Base-by-base conservation (phyloP, 441 rosid species). In the Pelargonium australe region DNA sequence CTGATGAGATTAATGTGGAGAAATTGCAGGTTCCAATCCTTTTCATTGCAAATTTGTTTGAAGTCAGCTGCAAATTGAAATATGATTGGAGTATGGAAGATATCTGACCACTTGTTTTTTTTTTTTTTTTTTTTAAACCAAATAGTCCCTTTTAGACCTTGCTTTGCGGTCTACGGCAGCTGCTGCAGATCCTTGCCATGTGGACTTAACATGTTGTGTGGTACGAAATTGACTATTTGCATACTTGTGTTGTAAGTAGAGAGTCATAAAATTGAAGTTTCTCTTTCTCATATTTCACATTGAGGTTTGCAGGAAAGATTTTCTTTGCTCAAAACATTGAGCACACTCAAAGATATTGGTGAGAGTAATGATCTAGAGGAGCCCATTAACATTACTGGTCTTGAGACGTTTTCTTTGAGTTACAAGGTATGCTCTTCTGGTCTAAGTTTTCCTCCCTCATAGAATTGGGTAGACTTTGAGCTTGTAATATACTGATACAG, bases 151-250 rank as follows among this genome's bases (percentile, higher is more conserved):
- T 70, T 89, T 92, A 83, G 99, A 92, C 80, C 96, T 95, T 78
- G 99, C 99, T 78, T 81, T 95, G 71, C 96, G 97, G 65, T 86
- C 96, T 61, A 90, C 98, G 70, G 96, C 98, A 62, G 99, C 97
- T 78, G 96, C 89, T 13, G 89, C 96, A 74, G 97, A 95, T 83
- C 97, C 96, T 75, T 87, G 96, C 78, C 92, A 91, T 55, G 97
- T 89, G 82, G 97, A 95, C 84, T 82, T 95, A 80, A 91, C 96
- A 69, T 91, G 99, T 78, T 85, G 86, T 77, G 92, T 95, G 82
- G 99, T 95, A 78, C 83, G 92, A 64, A 73, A 64, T 34, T 63
- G 66, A 61, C 61, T 53, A 40, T 64, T 1, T 10, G 31, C 31
- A 28, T 28, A 28, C 31, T 1, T 28, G 31, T 28, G n/a, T n/a